Evolutionary conservation across 1,139 yeast species (phyloP), one percentile per base, ranked within the genome.

Genomic region (Saccharomycopsis hybrid): DNA sequence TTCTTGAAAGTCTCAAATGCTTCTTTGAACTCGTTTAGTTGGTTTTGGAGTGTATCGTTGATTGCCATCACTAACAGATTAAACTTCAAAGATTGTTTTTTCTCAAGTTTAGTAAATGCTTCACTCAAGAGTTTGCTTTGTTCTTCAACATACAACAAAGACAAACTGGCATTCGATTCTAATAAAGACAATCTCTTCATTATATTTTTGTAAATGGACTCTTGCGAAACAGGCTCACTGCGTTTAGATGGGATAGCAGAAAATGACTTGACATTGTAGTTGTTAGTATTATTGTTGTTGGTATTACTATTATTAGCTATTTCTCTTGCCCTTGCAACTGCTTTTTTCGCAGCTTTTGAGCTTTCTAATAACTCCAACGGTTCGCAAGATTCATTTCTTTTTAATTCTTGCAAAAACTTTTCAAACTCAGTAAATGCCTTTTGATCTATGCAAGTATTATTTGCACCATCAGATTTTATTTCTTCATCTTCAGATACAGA

Each of bases 131-230:
- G 66, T 58, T 80, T 83, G 57, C 94, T 84, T 61, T 89, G 96
- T 57, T 87, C 95, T 61, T 89, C 96, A 53, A 89, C 81, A 62
- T 89, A 89, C 24, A 85, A 67, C 37, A 88, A 71, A 0, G 96
- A 86, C 44, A 89, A 66, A 1, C 92, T 80, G 0, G 96, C 89
- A 64, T 85, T 85, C 1, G 87, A 76, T 61, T 90, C 97, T 37
- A 90, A 66, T 7, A 83, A 66, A 1, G 82, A 71, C 13, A 90
- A 65, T 46, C 97, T 67, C 59, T 88, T 90, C 73, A 87, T 80
- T 46, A 90, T 87, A 58, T 85, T 88, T 60, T 85, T 86, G 68
- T 86, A 89, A 43, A 90, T 83, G 0, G 96, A 87, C 57, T 89
- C 97, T 60, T 88, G 96, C 0, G 89, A 79, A 2, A 79, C 68